These are phyloP conservation scores for Tetrapisispora fleetii DNA, from an alignment of 805 yeast species.

Conservation along the genomic window DNA sequence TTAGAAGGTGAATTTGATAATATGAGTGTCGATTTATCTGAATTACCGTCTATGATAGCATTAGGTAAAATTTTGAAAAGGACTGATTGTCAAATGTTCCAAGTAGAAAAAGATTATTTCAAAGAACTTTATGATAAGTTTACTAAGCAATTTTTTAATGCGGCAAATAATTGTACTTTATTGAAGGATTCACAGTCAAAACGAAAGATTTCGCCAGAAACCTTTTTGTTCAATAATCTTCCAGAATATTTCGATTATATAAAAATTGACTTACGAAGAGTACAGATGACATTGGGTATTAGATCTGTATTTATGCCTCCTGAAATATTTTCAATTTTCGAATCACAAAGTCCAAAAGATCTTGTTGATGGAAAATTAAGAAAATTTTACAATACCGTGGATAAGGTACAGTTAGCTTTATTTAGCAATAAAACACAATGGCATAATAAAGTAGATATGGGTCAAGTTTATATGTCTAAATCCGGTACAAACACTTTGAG, in stretches of 20 bases:
- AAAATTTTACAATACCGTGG: constrained; percentile 23
- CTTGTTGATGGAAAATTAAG: constrained; percentile 33
- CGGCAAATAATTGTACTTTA: constrained; percentile 13
- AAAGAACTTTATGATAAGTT: constrained; percentile 21
- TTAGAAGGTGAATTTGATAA: constrained; percentile 17
- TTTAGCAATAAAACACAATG: constrained; percentile 21
- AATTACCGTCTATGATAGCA: constrained; percentile 22
- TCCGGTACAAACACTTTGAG: constrained; percentile 8
- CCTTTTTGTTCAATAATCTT: constrained; percentile 19
- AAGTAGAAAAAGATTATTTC: constrained; percentile 24
- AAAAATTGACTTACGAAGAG: constrained; percentile 16
- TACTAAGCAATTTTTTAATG: constrained; percentile 15
- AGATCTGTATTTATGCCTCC: constrained; percentile 37
- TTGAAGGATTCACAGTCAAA: constrained; percentile 5
- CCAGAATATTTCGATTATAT: constrained; percentile 29
- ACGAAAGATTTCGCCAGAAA: constrained; percentile 8
- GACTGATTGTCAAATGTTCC: constrained; percentile 18
- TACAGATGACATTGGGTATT: constrained; percentile 30
- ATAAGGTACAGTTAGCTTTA: constrained; percentile 18
- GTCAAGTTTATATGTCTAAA: constrained; percentile 13
- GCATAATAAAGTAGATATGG: constrained; percentile 16
- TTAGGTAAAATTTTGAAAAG: constrained; percentile 17
- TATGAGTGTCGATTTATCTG: constrained; percentile 20
- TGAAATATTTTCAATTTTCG: constrained; percentile 27
- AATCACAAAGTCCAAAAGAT: constrained; percentile 31